Percentiles rank a stretch among this genome's conserved stretches.
Conservation (phyloP, 805 yeast genomes). For the Saccharomycopsis javanensis region DNA sequence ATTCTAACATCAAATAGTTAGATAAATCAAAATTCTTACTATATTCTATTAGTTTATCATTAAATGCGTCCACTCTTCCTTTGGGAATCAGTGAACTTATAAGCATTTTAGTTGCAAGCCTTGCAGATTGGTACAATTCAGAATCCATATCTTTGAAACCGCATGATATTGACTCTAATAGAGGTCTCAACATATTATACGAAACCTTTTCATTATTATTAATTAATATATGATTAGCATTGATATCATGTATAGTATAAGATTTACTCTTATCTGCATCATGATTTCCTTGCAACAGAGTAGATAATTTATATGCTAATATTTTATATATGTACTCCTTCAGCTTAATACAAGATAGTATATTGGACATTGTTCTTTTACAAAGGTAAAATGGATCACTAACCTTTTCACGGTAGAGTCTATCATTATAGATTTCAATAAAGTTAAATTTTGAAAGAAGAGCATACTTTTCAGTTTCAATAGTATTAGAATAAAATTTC, state of each 20-base stretch:
- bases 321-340: background rate
- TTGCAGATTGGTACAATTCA: background rate
- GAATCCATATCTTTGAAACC: constrained; percentile 6
- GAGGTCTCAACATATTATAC: background rate
- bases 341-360: constrained; percentile 6
- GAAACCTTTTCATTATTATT: background rate
- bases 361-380: constrained; percentile 3
- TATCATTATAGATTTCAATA: constrained; percentile 3
- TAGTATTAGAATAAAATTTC: background rate
- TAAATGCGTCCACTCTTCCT: background rate
- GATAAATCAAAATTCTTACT: constrained; percentile 6
- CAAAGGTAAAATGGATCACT: constrained; percentile 3
- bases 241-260: background rate
- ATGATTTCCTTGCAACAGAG: background rate
- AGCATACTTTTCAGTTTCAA: background rate
- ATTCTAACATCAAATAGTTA: background rate
- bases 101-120: background rate
- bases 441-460: background rate
- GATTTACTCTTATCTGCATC: background rate
- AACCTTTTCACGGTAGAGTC: background rate
- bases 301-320: background rate
- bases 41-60: background rate
- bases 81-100: background rate
- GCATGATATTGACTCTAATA: constrained; percentile 6
- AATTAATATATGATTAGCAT: background rate